Percentiles rank a stretch among this genome's conserved stretches.
These are phyloP conservation scores for Hyphopichia buzzinii DNA, from an alignment of 1,139 yeast species.

Conservation along the genomic window DNA sequence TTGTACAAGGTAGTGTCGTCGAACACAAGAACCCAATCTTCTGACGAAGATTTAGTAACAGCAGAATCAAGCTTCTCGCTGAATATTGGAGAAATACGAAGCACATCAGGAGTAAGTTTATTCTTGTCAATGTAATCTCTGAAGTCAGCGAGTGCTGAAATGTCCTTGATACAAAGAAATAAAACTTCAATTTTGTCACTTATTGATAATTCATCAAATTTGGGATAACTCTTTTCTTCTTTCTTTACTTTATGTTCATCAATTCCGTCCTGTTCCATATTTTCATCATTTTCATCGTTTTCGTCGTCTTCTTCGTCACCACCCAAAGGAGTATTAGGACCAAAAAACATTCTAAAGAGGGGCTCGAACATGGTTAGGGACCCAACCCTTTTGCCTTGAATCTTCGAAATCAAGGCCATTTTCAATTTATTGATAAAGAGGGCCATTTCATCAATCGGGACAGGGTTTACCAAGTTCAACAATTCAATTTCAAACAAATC, in stretches of 20 bases:
- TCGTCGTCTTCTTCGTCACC: conserved; percentile 29
- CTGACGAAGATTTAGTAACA: conserved; percentile 11
- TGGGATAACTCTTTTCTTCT: conserved; percentile 14
- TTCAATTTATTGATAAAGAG: conserved; percentile 43
- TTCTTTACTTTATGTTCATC: conserved; percentile 1
- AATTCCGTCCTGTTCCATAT: conserved; percentile 9
- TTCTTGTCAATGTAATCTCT: conserved; percentile 44
- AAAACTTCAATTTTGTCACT: conserved; percentile 48
- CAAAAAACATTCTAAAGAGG: conserved; percentile 45
- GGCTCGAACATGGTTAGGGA: conserved; percentile 33
- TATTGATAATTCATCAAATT: conserved; percentile 38
- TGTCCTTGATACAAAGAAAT: conserved; percentile 38
- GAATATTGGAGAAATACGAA: conserved; percentile 25
- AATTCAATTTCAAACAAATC: conserved; percentile 57
- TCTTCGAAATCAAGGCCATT: conserved; percentile 36
- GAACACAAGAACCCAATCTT: conserved; percentile 42
- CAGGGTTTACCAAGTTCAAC: conserved; percentile 35
- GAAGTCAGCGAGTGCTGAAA: conserved; percentile 36
- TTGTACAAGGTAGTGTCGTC: conserved; percentile 46
- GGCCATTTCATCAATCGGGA: conserved; percentile 32
- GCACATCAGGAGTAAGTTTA: conserved; percentile 29
- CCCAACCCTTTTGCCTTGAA: conserved; percentile 9
- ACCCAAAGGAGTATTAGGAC: conserved; percentile 35
- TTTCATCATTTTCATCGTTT: conserved; percentile 11
- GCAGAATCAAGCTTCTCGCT: conserved; percentile 11